These are phyloP conservation scores for Cryptococcus maquisensis DNA, from an alignment of 1,284 basidiomycete species.

Conservation along the genomic window DNA sequence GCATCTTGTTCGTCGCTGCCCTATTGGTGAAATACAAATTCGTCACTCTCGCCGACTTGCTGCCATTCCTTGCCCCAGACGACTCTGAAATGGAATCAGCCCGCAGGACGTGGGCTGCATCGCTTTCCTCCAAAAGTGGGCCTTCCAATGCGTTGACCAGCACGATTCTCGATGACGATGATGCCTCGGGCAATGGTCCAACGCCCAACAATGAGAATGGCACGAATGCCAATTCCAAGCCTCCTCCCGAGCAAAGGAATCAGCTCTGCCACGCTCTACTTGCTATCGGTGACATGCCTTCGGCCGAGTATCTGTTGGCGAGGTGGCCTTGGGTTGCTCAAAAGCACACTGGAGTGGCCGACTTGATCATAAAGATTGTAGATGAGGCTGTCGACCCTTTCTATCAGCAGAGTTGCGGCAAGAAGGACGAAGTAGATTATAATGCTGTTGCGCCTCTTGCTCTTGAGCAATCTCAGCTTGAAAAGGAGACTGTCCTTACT, in stretches of 20 bases:
- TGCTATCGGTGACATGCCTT: slow-evolving; percentile 73
- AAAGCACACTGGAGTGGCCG: slow-evolving; percentile 74
- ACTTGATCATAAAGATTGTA: slow-evolving; percentile 71
- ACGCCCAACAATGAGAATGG: slow-evolving; percentile 50
- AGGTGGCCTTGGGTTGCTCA: slow-evolving; percentile 83
- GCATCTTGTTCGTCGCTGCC: slow-evolving; percentile 76
- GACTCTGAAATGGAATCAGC: slow-evolving; percentile 70
- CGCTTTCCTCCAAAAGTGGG: slow-evolving; percentile 60
- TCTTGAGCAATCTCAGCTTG: neutral
- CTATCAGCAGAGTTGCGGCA: slow-evolving; percentile 57
- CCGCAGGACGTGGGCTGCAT: slow-evolving; percentile 63
- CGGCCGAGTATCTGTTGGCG: slow-evolving; percentile 71
- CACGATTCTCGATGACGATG: slow-evolving; percentile 76
- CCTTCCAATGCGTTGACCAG: slow-evolving; percentile 78
- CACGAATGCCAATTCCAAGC: slow-evolving; percentile 12
- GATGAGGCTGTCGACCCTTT: slow-evolving; percentile 63
- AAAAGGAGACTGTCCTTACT: slow-evolving; percentile 48
- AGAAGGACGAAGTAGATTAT: slow-evolving; percentile 38
- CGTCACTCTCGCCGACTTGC: slow-evolving; percentile 73
- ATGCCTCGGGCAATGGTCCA: slow-evolving; percentile 25
- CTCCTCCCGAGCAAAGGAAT: slow-evolving; percentile 70
- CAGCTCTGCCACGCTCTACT: slow-evolving; percentile 77
- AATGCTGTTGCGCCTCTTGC: slow-evolving; percentile 13
- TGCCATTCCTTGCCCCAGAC: slow-evolving; percentile 58
- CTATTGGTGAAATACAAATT: slow-evolving; percentile 84